Percentiles rank a stretch among this genome's conserved stretches.
Evolutionary conservation across 257 asterid species (phyloP).

Genomic region (Jasminum sambac): DNA sequence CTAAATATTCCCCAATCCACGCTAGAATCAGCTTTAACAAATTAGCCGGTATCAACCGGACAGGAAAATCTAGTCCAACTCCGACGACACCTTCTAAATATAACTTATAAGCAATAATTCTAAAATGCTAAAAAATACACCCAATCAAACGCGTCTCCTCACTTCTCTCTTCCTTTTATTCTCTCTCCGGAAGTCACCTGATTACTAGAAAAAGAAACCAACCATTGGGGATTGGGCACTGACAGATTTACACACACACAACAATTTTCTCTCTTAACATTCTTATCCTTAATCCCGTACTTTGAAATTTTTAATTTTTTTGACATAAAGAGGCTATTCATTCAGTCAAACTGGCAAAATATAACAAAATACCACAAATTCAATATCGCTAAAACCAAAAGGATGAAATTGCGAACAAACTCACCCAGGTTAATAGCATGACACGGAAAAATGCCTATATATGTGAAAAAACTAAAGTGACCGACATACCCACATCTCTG

Average conservation of each 20-base stretch:
- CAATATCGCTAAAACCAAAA: too few species aligned
- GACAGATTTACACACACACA: slow-evolving; percentile 36
- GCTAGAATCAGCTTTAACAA: too few species aligned
- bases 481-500: too few species aligned
- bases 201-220: slow-evolving; percentile 33
- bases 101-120: background rate
- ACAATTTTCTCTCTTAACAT: slow-evolving; percentile 13
- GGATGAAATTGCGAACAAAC: too few species aligned
- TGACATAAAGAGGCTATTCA: too few species aligned
- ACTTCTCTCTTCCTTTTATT: background rate
- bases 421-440: too few species aligned
- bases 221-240: slow-evolving; percentile 59
- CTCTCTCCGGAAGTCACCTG: slow-evolving; percentile 48
- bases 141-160: background rate
- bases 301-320: too few species aligned
- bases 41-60: background rate
- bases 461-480: too few species aligned
- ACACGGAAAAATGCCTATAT: too few species aligned
- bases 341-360: too few species aligned
- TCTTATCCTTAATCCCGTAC: slow-evolving; percentile 7
- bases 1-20: background rate
- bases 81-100: background rate
- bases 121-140: background rate
- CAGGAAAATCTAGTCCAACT: background rate
- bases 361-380: too few species aligned